phyloP scores from a whole-genome alignment of 176 grass and related monocot species.

The Guadua angustifolia region DNA sequence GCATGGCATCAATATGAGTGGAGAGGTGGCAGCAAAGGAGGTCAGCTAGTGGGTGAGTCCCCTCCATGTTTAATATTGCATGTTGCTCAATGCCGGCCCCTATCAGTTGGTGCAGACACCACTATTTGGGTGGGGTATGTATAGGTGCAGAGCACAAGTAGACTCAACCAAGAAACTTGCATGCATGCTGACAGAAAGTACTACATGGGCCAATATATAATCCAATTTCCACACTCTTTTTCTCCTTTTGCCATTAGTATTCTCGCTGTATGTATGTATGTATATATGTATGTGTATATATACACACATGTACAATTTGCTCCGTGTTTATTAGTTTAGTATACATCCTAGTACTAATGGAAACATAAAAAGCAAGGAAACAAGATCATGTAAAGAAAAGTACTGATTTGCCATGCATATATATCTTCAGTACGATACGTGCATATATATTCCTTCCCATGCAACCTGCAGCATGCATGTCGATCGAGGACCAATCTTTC shows the following conservation, averaged over 20 bases:
- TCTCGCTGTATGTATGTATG: background rate
- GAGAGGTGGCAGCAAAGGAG: background rate
- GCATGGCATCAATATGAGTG: background rate
- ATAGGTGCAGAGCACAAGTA: slow-evolving; percentile 38
- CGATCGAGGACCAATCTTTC: too few species aligned
- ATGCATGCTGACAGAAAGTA: slow-evolving; percentile 33
- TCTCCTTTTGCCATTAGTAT: background rate
- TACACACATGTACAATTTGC: too few species aligned
- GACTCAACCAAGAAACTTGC: slow-evolving; percentile 3
- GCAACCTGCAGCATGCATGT: too few species aligned
- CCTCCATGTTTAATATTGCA: slow-evolving; percentile 30
- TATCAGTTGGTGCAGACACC: slow-evolving; percentile 30
- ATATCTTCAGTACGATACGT: too few species aligned
- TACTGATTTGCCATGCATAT: background rate
- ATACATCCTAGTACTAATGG: background rate
- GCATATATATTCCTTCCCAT: slow-evolving; percentile 25
- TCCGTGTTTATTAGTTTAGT: background rate
- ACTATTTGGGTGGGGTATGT: slow-evolving; percentile 21
- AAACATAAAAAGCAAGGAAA: background rate
- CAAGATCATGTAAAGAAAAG: slow-evolving; percentile 3
- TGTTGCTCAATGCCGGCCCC: slow-evolving; percentile 6
- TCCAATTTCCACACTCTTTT: background rate
- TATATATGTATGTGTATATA: too few species aligned
- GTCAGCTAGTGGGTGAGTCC: background rate
- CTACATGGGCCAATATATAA: background rate